Percentiles rank a stretch among this genome's conserved stretches.
phyloP scores from a whole-genome alignment of 768 basidiomycete genomes.

The Russula virescens region DNA sequence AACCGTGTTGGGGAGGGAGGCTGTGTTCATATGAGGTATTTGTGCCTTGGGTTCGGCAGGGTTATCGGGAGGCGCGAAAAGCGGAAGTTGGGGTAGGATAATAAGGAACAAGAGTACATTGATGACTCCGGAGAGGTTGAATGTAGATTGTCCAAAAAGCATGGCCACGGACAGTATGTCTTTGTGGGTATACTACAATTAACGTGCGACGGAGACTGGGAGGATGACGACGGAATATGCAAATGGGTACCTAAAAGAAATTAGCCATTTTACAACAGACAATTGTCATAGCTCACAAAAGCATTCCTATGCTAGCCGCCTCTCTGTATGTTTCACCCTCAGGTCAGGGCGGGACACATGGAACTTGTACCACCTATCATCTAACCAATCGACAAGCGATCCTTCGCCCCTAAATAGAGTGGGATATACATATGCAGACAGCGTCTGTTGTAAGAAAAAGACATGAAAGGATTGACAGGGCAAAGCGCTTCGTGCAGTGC shows the following conservation, averaged over 20 bases:
- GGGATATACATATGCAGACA: conserved; percentile 32
- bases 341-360: conserved; percentile 18
- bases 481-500: no score
- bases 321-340: not conserved
- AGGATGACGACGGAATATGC: conserved; percentile 37
- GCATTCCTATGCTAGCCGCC: conserved; percentile 13
- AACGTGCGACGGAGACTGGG: conserved; percentile 38
- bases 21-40: not conserved
- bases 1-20: not conserved
- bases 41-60: not conserved
- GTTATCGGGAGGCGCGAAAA: conserved; percentile 26
- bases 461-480: not conserved
- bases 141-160: conserved; percentile 32
- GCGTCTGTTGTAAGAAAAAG: not conserved
- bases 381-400: conserved; percentile 33
- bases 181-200: conserved; percentile 30
- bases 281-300: conserved; percentile 28
- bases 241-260: conserved; percentile 35
- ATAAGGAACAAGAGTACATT: conserved; percentile 38
- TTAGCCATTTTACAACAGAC: not conserved
- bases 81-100: conserved; percentile 34
- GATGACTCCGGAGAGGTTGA: conserved; percentile 35
- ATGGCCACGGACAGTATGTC: conserved; percentile 31
- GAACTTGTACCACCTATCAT: conserved; percentile 21
- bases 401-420: conserved; percentile 35